These are phyloP conservation scores for Trichomonas tenax DNA, from an alignment of 208 protist species.

Conservation along the genomic window DNA sequence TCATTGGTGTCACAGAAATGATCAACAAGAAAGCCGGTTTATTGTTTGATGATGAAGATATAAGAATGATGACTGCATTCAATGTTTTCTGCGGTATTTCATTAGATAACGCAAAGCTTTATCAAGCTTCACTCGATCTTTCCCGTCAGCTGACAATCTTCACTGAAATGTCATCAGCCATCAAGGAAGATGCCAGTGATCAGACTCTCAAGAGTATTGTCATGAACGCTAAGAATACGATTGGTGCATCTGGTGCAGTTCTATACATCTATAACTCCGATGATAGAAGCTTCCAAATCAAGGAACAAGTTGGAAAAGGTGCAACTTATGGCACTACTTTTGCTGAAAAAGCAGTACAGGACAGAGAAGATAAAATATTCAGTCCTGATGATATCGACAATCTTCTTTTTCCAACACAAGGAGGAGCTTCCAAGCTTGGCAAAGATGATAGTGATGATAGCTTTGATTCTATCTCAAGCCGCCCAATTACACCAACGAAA, in stretches of 20 bases:
- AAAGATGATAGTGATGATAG: neutral
- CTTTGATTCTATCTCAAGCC: neutral
- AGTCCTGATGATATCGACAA: neutral
- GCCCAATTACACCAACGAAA: neutral
- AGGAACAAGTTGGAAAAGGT: neutral
- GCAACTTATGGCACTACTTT: neutral
- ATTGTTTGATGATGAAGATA: slow-evolving; percentile 26
- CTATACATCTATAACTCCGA: neutral
- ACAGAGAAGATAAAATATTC: neutral
- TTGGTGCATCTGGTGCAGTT: neutral
- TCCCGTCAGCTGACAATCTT: neutral
- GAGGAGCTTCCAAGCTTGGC: neutral
- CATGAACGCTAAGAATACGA: neutral
- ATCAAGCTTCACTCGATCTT: neutral
- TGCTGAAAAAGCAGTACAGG: neutral
- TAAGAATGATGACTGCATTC: slow-evolving; percentile 23
- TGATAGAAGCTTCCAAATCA: neutral
- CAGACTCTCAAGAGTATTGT: neutral
- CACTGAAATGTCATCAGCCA: neutral
- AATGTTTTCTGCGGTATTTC: slow-evolving; percentile 20
- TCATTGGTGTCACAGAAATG: slow-evolving; percentile 38
- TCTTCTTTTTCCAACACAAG: neutral
- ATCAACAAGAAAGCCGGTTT: slow-evolving; percentile 35
- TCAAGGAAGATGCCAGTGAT: neutral
- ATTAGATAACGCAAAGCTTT: slow-evolving; percentile 1